phyloP scores from a whole-genome alignment of 805 yeast species.

The Starmerella sp. region DNA sequence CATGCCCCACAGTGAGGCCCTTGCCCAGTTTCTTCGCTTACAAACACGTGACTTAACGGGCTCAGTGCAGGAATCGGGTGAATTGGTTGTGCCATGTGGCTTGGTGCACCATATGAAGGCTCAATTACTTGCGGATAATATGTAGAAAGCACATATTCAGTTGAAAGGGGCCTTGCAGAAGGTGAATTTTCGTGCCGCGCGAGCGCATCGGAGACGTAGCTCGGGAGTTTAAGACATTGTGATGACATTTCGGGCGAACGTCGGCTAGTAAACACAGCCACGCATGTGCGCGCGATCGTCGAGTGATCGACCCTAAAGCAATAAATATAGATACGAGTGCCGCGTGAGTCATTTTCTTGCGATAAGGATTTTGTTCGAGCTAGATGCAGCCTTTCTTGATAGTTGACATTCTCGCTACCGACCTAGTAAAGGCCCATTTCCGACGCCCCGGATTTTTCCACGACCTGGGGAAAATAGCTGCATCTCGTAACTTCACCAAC shows the following conservation, averaged over 20 bases:
- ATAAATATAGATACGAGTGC: no score
- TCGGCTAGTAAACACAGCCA: background rate
- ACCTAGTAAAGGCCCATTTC: no score
- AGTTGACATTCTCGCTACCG: no score
- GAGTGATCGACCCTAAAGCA: no score
- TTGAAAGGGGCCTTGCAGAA: background rate
- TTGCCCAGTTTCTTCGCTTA: background rate
- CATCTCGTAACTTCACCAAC: no score
- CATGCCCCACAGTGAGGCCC: background rate
- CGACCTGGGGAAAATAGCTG: no score
- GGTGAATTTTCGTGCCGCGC: background rate
- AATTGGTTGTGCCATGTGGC: background rate
- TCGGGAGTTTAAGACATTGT: background rate
- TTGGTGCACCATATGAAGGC: background rate
- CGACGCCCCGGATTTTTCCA: no score
- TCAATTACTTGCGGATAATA: background rate
- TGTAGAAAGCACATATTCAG: background rate
- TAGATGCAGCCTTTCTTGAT: no score
- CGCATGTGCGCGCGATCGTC: background rate
- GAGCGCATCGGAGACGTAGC: background rate
- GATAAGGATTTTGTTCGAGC: no score
- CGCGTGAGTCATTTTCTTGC: no score
- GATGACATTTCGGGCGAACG: background rate
- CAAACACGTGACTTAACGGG: background rate
- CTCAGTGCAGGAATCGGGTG: background rate